Evolutionary conservation across 805 yeast genomes (phyloP).

Genomic region (Middelhovenomyces tepae): DNA sequence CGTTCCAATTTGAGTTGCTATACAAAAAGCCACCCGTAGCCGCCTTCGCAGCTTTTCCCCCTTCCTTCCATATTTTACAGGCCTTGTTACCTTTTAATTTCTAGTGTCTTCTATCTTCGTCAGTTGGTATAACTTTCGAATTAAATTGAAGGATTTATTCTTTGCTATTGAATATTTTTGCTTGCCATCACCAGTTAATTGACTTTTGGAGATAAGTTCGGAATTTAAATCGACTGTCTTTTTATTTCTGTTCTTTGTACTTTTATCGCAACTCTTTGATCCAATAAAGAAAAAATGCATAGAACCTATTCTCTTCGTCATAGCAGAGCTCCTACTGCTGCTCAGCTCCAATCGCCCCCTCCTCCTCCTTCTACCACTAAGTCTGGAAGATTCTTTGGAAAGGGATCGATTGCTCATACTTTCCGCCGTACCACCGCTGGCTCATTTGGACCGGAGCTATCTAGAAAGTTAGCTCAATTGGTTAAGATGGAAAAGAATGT

Average conservation of each 20-base stretch:
- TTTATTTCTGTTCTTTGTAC: not conserved
- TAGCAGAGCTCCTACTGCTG: constrained; percentile 93
- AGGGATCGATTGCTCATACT: constrained; percentile 41
- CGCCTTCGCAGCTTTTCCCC: too few relatives aligned
- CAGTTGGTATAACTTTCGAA: too few relatives aligned
- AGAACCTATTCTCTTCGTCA: constrained; percentile 97
- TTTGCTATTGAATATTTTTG: too few relatives aligned
- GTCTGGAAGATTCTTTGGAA: constrained; percentile 78
- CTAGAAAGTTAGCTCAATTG: constrained; percentile 82
- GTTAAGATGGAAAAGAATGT: constrained; percentile 96
- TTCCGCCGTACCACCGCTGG: constrained; percentile 79
- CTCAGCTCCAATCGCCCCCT: constrained; percentile 87
- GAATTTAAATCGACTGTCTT: too few relatives aligned
- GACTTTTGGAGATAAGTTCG: too few relatives aligned
- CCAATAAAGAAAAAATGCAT: constrained; percentile 52
- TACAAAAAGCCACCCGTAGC: too few relatives aligned
- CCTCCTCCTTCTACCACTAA: constrained; percentile 93
- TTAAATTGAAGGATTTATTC: too few relatives aligned
- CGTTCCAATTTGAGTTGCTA: too few relatives aligned
- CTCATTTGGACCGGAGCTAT: constrained; percentile 86
- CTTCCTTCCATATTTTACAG: too few relatives aligned
- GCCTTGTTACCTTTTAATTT: too few relatives aligned
- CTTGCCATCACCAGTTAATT: too few relatives aligned
- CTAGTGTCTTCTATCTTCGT: too few relatives aligned
- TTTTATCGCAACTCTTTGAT: constrained; percentile 1